Conservation (phyloP, 495 filamentous ascomycete species). For the Annulohypoxylon stygium region DNA sequence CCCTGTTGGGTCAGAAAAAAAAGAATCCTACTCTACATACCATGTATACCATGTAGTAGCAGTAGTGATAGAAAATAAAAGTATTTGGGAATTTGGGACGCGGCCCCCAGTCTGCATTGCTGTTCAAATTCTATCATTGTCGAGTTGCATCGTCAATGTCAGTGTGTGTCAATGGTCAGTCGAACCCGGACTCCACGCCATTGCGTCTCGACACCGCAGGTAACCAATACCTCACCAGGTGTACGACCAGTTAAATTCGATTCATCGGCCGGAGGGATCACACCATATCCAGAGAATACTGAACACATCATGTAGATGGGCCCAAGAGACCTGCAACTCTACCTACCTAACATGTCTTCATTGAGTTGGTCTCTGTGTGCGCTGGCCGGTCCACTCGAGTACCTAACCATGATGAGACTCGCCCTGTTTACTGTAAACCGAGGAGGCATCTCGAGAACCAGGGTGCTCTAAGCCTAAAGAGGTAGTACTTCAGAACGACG, state of each 20-base stretch:
- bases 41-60: not conserved
- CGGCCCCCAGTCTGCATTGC: constrained; percentile 43
- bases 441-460: constrained; percentile 11
- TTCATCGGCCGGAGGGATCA: constrained; percentile 42
- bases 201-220: constrained; percentile 43
- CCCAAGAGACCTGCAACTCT: constrained; percentile 39
- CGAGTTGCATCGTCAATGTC: constrained; percentile 26
- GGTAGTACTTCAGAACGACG: constrained; percentile 26
- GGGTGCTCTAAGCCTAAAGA: constrained; percentile 34
- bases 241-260: constrained; percentile 42
- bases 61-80: constrained; percentile 31
- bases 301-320: constrained; percentile 48
- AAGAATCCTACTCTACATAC: constrained; percentile 19
- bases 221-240: constrained; percentile 44
- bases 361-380: constrained; percentile 43
- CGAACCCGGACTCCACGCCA: constrained; percentile 30
- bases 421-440: constrained; percentile 43
- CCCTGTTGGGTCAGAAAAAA: constrained; percentile 30
- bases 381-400: constrained; percentile 45
- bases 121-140: constrained; percentile 39
- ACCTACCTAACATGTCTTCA: constrained; percentile 38
- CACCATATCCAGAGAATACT: constrained; percentile 47
- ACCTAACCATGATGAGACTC: constrained; percentile 32
- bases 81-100: constrained; percentile 39
- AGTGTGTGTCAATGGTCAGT: constrained; percentile 29